Base-by-base conservation (phyloP, 2,329 filamentous ascomycete genomes). In the Tolypocladium tundrense region DNA sequence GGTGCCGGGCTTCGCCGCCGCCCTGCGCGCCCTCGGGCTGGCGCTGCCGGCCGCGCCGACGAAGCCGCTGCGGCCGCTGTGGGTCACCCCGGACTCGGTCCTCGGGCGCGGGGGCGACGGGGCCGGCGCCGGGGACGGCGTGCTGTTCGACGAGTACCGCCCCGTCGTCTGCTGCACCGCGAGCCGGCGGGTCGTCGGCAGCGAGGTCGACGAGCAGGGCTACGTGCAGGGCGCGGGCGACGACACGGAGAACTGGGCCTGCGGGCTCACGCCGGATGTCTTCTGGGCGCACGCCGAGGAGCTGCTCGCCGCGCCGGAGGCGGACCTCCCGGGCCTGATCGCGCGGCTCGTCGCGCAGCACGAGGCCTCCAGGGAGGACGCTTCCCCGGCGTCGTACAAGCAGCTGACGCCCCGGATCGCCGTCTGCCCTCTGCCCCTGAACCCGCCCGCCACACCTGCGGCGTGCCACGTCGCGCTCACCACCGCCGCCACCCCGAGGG, bases 171-270 rank as follows among this genome's bases (percentile, higher is more conserved):
- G 94, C 67, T 94, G 90, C 68, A 97, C 91, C 1, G 88, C 91
- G 14, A 96, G 91, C 1, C 81, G 86, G 39, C 80, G 88, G 19
- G 85, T 91, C 14, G 85, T 92, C 1, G 74, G 85, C 14, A 84
- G 82, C 3, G 90, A 93, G 69, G 67, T 69, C 37, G 77, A 77
- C 2, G 88, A 86, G 27, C 83, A 81, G 0, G 69, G 72, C 4
- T 99, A 99, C 68, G 88, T 99, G 59, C 94, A 97, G 73, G 94
- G 94, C 55, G 93, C 93, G 0, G 94, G 88, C 2, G 94, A 99
- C 71, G 94, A 99, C 70, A 90, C 88, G 14, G 94, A 99, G 76
- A 90, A 90, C 64, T 99, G 94, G 94, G 88, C 91, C 1, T 76
- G 82, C 56, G 91, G 90, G 0, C 80, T 97, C 19, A 94, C 89